phyloP scores from a whole-genome alignment of 2,329 filamentous ascomycete species.

The Nemania serpens region DNA sequence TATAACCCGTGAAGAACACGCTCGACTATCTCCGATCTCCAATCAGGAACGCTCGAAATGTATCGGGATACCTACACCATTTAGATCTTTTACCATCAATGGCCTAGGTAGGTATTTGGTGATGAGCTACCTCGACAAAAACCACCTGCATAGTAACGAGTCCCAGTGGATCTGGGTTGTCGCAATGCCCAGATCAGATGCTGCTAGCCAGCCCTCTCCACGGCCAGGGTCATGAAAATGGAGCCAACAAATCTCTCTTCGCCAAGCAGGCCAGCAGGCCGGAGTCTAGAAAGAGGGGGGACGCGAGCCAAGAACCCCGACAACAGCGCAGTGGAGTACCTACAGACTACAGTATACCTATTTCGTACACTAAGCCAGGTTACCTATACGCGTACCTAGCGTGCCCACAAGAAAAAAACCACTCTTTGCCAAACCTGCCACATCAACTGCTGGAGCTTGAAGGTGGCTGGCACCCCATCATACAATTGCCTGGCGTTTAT shows the following conservation, averaged over 20 bases:
- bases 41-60: too few relatives aligned
- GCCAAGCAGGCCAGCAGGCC: conserved; percentile 27
- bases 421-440: not conserved
- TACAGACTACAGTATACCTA: not conserved
- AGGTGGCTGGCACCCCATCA: too few relatives aligned
- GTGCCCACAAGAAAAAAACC: not conserved
- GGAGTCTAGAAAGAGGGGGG: conserved; percentile 37
- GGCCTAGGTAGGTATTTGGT: too few relatives aligned
- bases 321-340: conserved; percentile 16
- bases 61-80: not conserved
- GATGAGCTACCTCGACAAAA: too few relatives aligned
- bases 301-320: conserved; percentile 33
- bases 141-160: too few relatives aligned
- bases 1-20: not conserved
- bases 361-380: not conserved
- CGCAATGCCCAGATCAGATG: not conserved
- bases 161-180: not conserved
- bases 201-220: conserved; percentile 9
- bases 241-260: conserved; percentile 36
- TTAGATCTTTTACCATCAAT: not conserved
- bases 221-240: conserved; percentile 36
- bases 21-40: too few relatives aligned
- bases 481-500: too few relatives aligned
- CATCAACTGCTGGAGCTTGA: too few relatives aligned
- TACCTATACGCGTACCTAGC: not conserved